Conservation (phyloP, 345 rosid genomes). For the Viola odorata region DNA sequence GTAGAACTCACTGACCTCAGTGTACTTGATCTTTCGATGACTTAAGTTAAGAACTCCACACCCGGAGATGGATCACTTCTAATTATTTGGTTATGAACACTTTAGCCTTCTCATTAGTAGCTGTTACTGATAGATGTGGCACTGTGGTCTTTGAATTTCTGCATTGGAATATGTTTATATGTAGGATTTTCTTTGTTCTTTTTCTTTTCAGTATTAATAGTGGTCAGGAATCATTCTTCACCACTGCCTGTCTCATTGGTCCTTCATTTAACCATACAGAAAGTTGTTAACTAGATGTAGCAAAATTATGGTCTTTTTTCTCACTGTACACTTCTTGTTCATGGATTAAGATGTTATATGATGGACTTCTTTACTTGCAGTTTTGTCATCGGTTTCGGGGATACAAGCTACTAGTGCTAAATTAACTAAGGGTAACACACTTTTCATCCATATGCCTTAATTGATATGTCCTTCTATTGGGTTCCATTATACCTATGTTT, state of each 20-base stretch:
- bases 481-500: not conserved
- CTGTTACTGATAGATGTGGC: not conserved
- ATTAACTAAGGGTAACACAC: slow-evolving; percentile 47
- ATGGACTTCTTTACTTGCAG: slow-evolving; percentile 39
- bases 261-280: not conserved
- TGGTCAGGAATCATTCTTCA: not conserved
- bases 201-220: not conserved
- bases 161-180: not conserved
- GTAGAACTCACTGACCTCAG: not conserved
- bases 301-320: not conserved
- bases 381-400: slow-evolving; percentile 80
- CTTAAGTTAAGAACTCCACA: not conserved
- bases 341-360: slow-evolving; percentile 6
- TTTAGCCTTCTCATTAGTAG: not conserved
- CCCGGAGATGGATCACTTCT: not conserved
- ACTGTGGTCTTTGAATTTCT: slow-evolving; percentile 1
- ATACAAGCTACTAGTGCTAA: slow-evolving; percentile 47
- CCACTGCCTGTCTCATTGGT: not conserved
- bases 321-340: not conserved
- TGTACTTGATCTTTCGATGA: not conserved
- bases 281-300: not conserved
- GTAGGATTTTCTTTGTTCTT: not conserved
- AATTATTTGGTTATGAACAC: not conserved
- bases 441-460: not conserved
- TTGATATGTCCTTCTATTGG: not conserved